phyloP scores from a whole-genome alignment of 768 basidiomycete species.

The Auriscalpium orientale region DNA sequence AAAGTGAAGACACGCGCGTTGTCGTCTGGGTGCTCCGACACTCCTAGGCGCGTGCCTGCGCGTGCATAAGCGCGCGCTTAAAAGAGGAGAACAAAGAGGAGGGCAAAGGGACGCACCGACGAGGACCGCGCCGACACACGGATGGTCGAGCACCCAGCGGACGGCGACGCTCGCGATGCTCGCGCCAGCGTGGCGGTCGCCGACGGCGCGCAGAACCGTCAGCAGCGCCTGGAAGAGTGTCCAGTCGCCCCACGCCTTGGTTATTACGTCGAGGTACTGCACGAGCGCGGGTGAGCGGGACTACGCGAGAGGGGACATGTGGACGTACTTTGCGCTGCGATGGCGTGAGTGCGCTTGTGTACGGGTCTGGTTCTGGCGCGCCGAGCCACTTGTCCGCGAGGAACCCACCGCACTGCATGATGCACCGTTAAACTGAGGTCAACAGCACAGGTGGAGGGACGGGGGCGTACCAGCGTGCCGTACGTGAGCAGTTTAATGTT shows the following conservation, averaged over 20 bases:
- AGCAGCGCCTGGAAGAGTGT: slow-evolving; percentile 64
- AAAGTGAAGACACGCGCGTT: slow-evolving; percentile 60
- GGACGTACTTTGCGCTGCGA: slow-evolving; percentile 65
- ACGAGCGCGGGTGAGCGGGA: neutral
- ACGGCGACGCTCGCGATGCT: slow-evolving; percentile 76
- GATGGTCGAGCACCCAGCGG: slow-evolving; percentile 77
- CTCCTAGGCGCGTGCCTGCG: slow-evolving; percentile 63
- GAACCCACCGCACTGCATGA: slow-evolving; percentile 71
- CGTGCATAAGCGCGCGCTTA: neutral
- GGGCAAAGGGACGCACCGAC: slow-evolving; percentile 41
- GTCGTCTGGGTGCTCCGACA: slow-evolving; percentile 67
- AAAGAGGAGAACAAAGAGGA: neutral
- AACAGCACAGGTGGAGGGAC: slow-evolving; percentile 1
- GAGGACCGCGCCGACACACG: slow-evolving; percentile 71
- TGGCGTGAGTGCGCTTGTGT: slow-evolving; percentile 61
- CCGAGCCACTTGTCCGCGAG: slow-evolving; percentile 71
- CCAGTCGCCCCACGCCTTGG: slow-evolving; percentile 76
- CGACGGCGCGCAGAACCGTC: slow-evolving; percentile 49
- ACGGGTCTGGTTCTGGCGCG: slow-evolving; percentile 61
- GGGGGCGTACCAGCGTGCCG: slow-evolving; percentile 59
- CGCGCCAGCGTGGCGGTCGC: slow-evolving; percentile 53
- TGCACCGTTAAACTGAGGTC: slow-evolving; percentile 1
- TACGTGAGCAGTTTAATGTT: slow-evolving; percentile 72
- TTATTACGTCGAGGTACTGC: slow-evolving; percentile 79
- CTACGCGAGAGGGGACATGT: neutral